Percentiles rank a stretch among this genome's conserved stretches.
Conservation (phyloP, 1,284 basidiomycete genomes). For the Ganoderma resinaceum region DNA sequence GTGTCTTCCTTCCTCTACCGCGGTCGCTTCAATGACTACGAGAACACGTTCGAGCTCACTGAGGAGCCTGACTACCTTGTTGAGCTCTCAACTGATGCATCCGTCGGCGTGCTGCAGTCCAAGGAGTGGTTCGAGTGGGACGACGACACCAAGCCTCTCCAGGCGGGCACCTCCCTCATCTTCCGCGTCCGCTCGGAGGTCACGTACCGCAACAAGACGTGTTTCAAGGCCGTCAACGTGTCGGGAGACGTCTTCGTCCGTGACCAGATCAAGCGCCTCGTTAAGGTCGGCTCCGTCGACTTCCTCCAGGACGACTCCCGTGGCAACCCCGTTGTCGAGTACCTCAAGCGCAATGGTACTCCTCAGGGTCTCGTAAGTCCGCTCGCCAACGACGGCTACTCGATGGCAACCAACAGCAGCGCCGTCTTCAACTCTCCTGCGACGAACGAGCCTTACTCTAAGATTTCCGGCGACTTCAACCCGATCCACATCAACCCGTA, state of each 20-base stretch:
- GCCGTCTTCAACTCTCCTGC: conserved; percentile 80
- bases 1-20: conserved; percentile 97
- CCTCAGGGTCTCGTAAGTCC: conserved; percentile 80
- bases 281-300: conserved; percentile 89
- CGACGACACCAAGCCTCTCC: conserved; percentile 80
- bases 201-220: conserved; percentile 90
- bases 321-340: conserved; percentile 94
- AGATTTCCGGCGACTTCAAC: conserved; percentile 96
- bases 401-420: conserved; percentile 64
- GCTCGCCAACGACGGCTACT: conserved; percentile 88
- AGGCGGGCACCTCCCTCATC: conserved; percentile 84
- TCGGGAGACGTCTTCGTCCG: conserved; percentile 87
- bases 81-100: conserved; percentile 77
- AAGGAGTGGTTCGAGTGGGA: conserved; percentile 99
- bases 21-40: conserved; percentile 91
- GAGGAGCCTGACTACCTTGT: conserved; percentile 92
- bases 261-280: conserved; percentile 84
- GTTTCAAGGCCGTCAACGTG: conserved; percentile 85
- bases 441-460: conserved; percentile 95
- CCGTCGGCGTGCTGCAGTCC: conserved; percentile 89
- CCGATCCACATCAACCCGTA: conserved; percentile 99
- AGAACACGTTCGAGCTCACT: conserved; percentile 94
- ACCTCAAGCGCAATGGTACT: conserved; percentile 90
- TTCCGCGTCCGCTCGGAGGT: conserved; percentile 91
- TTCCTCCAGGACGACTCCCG: conserved; percentile 88